phyloP scores from a whole-genome alignment of 352 stramenopile genomes.

The Globisporangium sylvaticum region DNA sequence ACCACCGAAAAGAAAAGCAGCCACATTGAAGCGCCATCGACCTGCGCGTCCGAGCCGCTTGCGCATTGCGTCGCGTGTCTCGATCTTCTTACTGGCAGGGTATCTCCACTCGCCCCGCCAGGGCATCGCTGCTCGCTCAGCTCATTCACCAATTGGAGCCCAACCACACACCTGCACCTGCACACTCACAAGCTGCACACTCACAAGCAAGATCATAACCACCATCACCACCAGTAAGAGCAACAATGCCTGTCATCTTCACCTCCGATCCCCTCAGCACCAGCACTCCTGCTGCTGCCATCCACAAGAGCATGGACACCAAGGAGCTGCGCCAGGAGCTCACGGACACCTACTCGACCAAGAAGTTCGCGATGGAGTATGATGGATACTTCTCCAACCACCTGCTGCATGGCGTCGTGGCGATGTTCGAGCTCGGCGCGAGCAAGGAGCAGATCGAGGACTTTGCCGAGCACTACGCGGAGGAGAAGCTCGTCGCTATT shows the following conservation, averaged over 20 bases:
- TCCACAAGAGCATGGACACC: slow-evolving; percentile 1
- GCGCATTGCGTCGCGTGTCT: not conserved
- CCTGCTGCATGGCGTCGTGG: slow-evolving; percentile 29
- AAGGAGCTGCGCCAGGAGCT: slow-evolving; percentile 21
- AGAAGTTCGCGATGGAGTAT: slow-evolving; percentile 34
- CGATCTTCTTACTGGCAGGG: too few relatives aligned
- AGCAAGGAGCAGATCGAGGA: slow-evolving; percentile 19
- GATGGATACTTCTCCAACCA: slow-evolving; percentile 34
- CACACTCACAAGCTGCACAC: too few relatives aligned
- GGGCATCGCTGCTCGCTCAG: not conserved
- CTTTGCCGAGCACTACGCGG: slow-evolving; percentile 23
- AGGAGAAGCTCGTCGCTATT: slow-evolving; percentile 19
- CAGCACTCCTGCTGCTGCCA: not conserved
- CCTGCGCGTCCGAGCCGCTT: not conserved
- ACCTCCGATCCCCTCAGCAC: not conserved
- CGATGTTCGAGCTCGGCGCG: slow-evolving; percentile 27
- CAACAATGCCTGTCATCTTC: not conserved
- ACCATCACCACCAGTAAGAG: not conserved
- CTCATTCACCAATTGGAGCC: slow-evolving; percentile 7
- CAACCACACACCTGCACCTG: not conserved
- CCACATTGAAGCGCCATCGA: not conserved
- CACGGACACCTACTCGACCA: slow-evolving; percentile 28
- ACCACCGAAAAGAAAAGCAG: not conserved
- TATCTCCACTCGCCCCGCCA: too few relatives aligned
- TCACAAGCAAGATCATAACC: too few relatives aligned